phyloP scores from a whole-genome alignment of 495 filamentous ascomycete genomes.

The Hyaloscypha bicolor region DNA sequence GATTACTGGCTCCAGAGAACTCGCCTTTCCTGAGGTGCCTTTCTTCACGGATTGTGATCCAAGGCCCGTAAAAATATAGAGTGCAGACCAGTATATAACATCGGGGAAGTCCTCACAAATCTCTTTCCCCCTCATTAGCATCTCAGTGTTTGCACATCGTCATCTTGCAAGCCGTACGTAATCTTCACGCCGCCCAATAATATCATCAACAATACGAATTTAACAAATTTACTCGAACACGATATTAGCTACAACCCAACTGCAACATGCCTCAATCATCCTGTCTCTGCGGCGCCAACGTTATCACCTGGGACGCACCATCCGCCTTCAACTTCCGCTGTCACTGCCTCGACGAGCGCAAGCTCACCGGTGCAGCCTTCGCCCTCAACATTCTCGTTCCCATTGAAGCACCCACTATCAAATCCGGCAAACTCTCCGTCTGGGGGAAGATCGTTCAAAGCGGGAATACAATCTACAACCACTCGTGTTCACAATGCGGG shows the following conservation, averaged over 20 bases:
- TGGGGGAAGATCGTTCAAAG: slow-evolving; percentile 17
- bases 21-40: neutral
- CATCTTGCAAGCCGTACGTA: slow-evolving; percentile 28
- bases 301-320: slow-evolving; percentile 9
- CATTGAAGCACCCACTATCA: neutral
- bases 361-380: slow-evolving; percentile 28
- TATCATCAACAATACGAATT: neutral
- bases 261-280: slow-evolving; percentile 23
- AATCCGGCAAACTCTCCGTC: slow-evolving; percentile 11
- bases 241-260: neutral
- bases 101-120: neutral
- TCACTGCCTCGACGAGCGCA: slow-evolving; percentile 26
- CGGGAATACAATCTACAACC: slow-evolving; percentile 24
- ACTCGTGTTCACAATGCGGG: slow-evolving; percentile 20
- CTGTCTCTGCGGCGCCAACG: slow-evolving; percentile 22
- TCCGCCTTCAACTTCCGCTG: slow-evolving; percentile 22
- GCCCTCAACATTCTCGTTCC: slow-evolving; percentile 25
- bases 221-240: neutral
- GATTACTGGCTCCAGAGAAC: neutral
- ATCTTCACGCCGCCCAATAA: neutral
- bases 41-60: neutral
- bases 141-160: slow-evolving; percentile 19
- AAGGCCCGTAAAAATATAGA: neutral
- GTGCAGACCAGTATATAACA: neutral
- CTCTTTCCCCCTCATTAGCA: slow-evolving; percentile 21